phyloP scores from a whole-genome alignment of 2,329 filamentous ascomycete species.

The Cercospora sp. region DNA sequence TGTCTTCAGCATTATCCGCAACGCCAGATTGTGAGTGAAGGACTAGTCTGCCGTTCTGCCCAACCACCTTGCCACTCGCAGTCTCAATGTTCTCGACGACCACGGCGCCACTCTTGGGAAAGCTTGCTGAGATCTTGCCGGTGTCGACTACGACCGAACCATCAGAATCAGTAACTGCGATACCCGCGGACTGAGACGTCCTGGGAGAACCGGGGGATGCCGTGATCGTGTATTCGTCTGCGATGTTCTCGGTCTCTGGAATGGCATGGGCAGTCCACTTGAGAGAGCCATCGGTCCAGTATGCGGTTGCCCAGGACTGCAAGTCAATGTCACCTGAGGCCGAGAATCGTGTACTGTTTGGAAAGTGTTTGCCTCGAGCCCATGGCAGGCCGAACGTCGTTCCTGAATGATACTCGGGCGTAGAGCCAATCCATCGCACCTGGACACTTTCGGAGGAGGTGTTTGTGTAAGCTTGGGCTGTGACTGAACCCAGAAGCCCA shows the following conservation, averaged over 20 bases:
- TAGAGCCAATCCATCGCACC: slow-evolving; percentile 18
- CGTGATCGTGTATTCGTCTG: slow-evolving; percentile 49
- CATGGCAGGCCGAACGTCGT: slow-evolving; percentile 46
- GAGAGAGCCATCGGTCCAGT: slow-evolving; percentile 61
- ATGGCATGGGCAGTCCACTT: slow-evolving; percentile 64
- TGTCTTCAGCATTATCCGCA: slow-evolving; percentile 42
- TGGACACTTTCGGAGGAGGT: slow-evolving; percentile 9
- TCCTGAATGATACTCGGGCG: slow-evolving; percentile 31
- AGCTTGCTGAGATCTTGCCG: slow-evolving; percentile 39
- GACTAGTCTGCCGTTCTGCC: slow-evolving; percentile 47
- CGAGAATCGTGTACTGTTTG: slow-evolving; percentile 40
- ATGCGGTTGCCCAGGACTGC: slow-evolving; percentile 59
- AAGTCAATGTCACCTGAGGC: slow-evolving; percentile 34
- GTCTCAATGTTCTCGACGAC: slow-evolving; percentile 38
- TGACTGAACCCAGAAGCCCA: neutral
- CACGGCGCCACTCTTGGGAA: slow-evolving; percentile 38
- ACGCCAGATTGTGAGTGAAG: slow-evolving; percentile 55
- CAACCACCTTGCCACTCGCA: slow-evolving; percentile 44
- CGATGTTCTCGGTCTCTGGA: slow-evolving; percentile 43
- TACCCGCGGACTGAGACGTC: slow-evolving; percentile 27
- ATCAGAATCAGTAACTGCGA: slow-evolving; percentile 33
- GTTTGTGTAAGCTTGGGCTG: neutral
- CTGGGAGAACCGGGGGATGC: slow-evolving; percentile 29
- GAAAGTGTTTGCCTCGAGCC: slow-evolving; percentile 41
- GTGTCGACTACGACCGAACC: slow-evolving; percentile 36